Evolutionary conservation across 1,284 basidiomycete species (phyloP), one percentile per base, ranked within the genome.

Genomic region (Rhodotorula sp.): DNA sequence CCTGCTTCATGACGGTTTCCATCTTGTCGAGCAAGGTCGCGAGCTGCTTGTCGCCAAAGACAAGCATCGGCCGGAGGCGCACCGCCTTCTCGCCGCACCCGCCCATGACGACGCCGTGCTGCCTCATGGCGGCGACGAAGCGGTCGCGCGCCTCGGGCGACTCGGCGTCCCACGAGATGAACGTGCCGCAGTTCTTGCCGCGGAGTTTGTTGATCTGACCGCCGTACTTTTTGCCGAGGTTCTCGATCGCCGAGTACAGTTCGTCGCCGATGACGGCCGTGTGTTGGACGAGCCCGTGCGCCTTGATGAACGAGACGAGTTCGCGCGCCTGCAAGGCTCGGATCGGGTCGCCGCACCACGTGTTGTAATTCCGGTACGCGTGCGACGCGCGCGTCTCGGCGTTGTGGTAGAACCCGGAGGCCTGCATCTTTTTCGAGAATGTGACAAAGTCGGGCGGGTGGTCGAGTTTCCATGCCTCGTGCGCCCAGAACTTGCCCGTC

Each of bases 401-500:
- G 66, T 81, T 81, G 79, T 86, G 85, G 79, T 82, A 86, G 78
- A 85, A 84, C 2, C 82, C 81, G 28, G 80, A 79, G 5, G 82
- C 81, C 71, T 85, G 84, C 81, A 83, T 83, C 79, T 85, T 84
- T 77, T 84, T 76, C n/a, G 60, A 63, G 49, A 67, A 66, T 12
- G 62, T 71, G 34, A 65, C 77, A 75, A 86, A 85, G 78, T 86
- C 85, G 18, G 85, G 83, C 74, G 79, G 79, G 60, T 70, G 78
- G 23, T 75, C 69, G 55, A 86, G 77, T 18, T 81, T 80, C 85
- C 85, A 86, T 74, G 84, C 82, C 70, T 85, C 85, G 78, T 85
- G 84, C 0, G 85, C 85, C 85, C 85, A 86, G 78, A 86, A 85
- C 14, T 80, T 81, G 23, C 85, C 85, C 0, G 85, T 86, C 0